A percentile compares a stretch with the other conserved stretches of the same genome.
These are phyloP conservation scores for Oxytropis ochrocephala DNA, from an alignment of 306 rosid species.

Conservation along the genomic window DNA sequence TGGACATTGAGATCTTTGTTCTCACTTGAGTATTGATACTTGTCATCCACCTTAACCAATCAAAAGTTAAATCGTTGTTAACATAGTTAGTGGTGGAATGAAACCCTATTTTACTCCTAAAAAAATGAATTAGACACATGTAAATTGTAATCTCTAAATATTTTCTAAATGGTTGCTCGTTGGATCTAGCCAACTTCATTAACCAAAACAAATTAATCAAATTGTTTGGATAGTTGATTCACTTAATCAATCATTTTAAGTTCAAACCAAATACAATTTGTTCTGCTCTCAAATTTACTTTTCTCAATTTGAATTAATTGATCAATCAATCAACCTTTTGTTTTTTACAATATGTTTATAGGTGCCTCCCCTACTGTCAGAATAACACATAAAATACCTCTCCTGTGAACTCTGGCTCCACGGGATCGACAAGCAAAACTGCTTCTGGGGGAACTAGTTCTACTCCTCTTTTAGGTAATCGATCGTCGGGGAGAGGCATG, in stretches of 20 bases:
- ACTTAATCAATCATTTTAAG: too few relatives aligned
- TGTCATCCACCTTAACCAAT: slow-evolving; percentile 67
- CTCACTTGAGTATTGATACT: slow-evolving; percentile 70
- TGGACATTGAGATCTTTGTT: slow-evolving; percentile 67
- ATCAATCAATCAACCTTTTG: too few relatives aligned
- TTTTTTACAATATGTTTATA: too few relatives aligned
- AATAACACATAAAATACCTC: slow-evolving; percentile 43
- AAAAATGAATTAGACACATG: not conserved
- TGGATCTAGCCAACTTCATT: too few relatives aligned
- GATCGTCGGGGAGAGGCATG: slow-evolving; percentile 77
- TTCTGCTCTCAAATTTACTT: too few relatives aligned
- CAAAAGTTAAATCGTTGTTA: not conserved
- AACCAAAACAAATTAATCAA: too few relatives aligned
- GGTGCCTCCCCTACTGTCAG: too few relatives aligned
- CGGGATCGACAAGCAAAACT: slow-evolving; percentile 57
- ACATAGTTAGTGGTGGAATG: not conserved
- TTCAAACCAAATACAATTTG: too few relatives aligned
- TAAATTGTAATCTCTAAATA: not conserved
- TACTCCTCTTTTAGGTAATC: slow-evolving; percentile 44
- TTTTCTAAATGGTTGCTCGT: too few relatives aligned
- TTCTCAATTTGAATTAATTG: too few relatives aligned
- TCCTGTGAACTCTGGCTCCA: slow-evolving; percentile 62
- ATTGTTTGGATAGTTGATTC: too few relatives aligned
- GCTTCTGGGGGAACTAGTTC: slow-evolving; percentile 62
- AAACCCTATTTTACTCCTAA: not conserved